Percentiles rank a stretch among this genome's conserved stretches.
phyloP scores from a whole-genome alignment of 2,329 filamentous ascomycete species.

The Phialophora expanda region DNA sequence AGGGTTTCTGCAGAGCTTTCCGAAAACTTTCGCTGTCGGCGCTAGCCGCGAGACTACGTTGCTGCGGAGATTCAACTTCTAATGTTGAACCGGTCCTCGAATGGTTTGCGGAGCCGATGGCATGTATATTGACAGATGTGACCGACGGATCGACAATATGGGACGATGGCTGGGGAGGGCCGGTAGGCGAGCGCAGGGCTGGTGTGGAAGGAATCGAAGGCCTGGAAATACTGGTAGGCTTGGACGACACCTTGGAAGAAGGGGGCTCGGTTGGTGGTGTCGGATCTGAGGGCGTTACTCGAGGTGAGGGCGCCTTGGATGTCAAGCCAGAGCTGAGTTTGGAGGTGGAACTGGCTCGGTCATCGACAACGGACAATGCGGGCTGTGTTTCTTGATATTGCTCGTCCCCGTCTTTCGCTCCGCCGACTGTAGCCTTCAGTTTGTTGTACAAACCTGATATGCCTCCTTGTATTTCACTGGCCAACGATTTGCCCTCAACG shows the following conservation, averaged over 20 bases:
- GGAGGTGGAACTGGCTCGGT: conserved; percentile 25
- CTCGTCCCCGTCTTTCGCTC: conserved; percentile 57
- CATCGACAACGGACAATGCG: conserved; percentile 31
- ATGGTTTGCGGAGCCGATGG: conserved; percentile 34
- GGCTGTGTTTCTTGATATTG: conserved; percentile 21
- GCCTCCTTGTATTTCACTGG: conserved; percentile 80
- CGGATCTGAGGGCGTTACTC: conserved; percentile 29
- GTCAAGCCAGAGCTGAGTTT: conserved; percentile 35
- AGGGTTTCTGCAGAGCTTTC: conserved; percentile 41
- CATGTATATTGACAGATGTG: conserved; percentile 54
- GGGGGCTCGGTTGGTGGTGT: conserved; percentile 38
- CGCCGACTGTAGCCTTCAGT: conserved; percentile 80
- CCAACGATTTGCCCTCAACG: conserved; percentile 70
- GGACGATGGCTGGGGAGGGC: conserved; percentile 45
- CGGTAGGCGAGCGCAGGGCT: conserved; percentile 47
- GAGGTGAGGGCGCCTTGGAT: conserved; percentile 36
- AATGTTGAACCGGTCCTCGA: conserved; percentile 36
- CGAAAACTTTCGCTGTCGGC: conserved; percentile 35
- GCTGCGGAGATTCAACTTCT: conserved; percentile 31
- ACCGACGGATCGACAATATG: conserved; percentile 51
- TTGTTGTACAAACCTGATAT: conserved; percentile 88
- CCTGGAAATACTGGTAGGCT: conserved; percentile 51
- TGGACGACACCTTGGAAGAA: conserved; percentile 49
- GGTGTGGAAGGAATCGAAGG: conserved; percentile 47
- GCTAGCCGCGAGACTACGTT: conserved; percentile 28